Conservation (phyloP, 148 eudicot genomes). For the Euryodendron excelsum region DNA sequence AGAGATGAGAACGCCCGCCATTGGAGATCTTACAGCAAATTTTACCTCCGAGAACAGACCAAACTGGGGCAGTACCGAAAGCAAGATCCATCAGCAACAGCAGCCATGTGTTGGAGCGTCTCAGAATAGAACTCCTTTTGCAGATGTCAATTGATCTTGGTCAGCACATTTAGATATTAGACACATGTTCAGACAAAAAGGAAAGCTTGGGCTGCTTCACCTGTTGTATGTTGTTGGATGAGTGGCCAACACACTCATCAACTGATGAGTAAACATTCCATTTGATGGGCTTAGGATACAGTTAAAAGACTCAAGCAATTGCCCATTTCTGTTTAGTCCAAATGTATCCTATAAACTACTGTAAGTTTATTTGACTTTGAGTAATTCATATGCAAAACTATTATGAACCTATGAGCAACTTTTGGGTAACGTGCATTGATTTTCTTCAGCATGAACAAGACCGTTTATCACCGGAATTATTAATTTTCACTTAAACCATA, state of each 20-base stretch:
- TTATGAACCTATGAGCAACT: no score
- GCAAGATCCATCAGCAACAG: conserved; percentile 36
- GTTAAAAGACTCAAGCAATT: no score
- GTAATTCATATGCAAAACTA: background rate
- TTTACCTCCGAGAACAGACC: conserved; percentile 22
- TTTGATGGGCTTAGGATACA: no score
- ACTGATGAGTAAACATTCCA: no score
- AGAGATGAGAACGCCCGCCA: conserved; percentile 52
- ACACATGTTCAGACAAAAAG: background rate
- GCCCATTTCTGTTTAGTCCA: background rate
- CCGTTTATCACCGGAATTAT: no score
- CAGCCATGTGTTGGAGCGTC: conserved; percentile 20
- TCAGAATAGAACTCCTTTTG: conserved; percentile 62
- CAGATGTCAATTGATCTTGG: conserved; percentile 38
- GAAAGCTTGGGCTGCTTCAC: background rate
- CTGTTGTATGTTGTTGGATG: conserved; percentile 14
- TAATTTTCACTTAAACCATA: no score
- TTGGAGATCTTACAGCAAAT: conserved; percentile 19
- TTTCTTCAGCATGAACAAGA: no score
- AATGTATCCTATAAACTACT: background rate
- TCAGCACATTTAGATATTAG: background rate
- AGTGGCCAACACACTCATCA: conserved; percentile 17
- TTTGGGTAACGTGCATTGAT: no score
- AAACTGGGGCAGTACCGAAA: conserved; percentile 20
- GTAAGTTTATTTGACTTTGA: background rate